Conservation (phyloP, 371 early-diverging fungal genomes). For the Cokeromyces recurvatus region DNA sequence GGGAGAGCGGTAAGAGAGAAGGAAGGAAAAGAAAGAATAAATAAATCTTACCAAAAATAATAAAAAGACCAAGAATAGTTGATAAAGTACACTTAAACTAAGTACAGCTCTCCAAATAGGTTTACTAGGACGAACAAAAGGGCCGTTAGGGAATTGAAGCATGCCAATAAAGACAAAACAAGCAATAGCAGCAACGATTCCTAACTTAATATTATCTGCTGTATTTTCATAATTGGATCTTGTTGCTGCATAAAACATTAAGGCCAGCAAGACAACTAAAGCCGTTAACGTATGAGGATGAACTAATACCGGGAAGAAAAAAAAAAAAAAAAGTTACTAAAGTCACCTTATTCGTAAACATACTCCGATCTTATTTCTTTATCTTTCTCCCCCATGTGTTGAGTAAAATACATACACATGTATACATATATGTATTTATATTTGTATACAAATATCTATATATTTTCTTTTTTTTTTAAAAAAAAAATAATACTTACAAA, state of each 20-base stretch:
- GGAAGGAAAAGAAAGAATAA: not conserved
- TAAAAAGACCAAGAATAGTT: conserved; percentile 81
- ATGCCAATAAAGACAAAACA: conserved; percentile 81
- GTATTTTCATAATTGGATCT: conserved; percentile 49
- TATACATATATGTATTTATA: no score
- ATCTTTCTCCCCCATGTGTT: no score
- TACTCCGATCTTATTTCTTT: no score
- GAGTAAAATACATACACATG: no score
- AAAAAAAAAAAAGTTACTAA: no score
- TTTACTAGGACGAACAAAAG: conserved; percentile 93
- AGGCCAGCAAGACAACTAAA: conserved; percentile 42
- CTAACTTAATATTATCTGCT: conserved; percentile 64
- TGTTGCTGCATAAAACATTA: conserved; percentile 55
- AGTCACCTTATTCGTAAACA: no score
- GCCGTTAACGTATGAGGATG: conserved; percentile 53
- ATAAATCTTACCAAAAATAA: conserved; percentile 75
- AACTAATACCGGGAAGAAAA: conserved; percentile 15
- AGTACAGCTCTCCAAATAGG: conserved; percentile 91
- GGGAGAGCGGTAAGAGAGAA: not conserved
- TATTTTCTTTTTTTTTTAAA: no score
- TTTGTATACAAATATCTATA: no score
- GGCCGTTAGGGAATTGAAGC: conserved; percentile 89
- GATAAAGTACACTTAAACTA: conserved; percentile 80
- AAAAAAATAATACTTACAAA: no score
- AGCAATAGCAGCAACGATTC: conserved; percentile 63